phyloP scores from a whole-genome alignment of 2,329 filamentous ascomycete species.

The Colletotrichum salicis region DNA sequence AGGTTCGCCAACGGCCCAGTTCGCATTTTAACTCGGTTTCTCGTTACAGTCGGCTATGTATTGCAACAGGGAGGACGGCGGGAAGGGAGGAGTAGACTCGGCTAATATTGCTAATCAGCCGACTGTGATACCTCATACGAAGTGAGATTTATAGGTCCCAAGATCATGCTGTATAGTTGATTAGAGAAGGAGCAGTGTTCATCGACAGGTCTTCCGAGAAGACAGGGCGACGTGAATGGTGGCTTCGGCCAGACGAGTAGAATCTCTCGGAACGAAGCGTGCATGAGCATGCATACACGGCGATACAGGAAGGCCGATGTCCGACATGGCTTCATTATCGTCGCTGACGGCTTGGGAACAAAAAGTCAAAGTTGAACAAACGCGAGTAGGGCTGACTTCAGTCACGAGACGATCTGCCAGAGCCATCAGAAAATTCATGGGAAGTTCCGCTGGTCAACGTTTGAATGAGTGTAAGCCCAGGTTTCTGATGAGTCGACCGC shows the following conservation, averaged over 20 bases:
- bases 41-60: background rate
- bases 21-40: background rate
- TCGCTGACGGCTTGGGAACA: background rate
- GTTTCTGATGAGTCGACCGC: background rate
- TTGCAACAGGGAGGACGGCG: background rate
- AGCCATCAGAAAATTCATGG: background rate
- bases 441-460: background rate
- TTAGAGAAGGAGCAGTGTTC: background rate
- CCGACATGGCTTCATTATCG: background rate
- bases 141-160: background rate
- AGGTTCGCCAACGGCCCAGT: background rate
- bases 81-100: background rate
- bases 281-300: background rate
- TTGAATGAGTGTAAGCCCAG: background rate
- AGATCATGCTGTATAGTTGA: background rate
- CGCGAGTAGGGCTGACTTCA: background rate
- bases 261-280: background rate
- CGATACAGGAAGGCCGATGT: background rate
- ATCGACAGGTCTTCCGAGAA: background rate
- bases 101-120: background rate
- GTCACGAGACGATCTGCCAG: background rate
- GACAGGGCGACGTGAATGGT: background rate
- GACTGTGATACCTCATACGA: background rate
- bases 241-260: background rate
- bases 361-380: background rate